Conservation (phyloP, 2,329 filamentous ascomycete species). For the Colletotrichum endophyticum region DNA sequence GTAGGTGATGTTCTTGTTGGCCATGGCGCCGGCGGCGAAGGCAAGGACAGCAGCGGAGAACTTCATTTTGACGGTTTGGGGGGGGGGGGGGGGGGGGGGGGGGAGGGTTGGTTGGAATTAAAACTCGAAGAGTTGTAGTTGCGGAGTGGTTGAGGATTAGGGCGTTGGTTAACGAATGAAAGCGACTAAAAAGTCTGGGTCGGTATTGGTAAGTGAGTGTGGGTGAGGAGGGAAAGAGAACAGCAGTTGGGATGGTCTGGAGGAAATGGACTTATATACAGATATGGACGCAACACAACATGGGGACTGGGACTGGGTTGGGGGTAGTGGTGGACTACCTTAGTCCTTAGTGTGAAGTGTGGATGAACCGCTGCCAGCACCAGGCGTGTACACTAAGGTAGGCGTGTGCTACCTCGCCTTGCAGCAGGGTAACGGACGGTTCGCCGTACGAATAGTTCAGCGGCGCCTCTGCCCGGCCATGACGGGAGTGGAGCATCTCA, state of each 20-base stretch:
- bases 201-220: slow-evolving; percentile 47
- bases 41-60: slow-evolving; percentile 59
- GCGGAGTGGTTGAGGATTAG: slow-evolving; percentile 34
- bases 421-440: slow-evolving; percentile 12
- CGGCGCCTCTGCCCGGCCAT: slow-evolving; percentile 8
- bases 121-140: slow-evolving; percentile 34
- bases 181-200: slow-evolving; percentile 63
- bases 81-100: slow-evolving; percentile 39
- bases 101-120: slow-evolving; percentile 31
- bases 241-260: slow-evolving; percentile 36
- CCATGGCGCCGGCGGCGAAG: slow-evolving; percentile 54
- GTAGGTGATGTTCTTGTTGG: slow-evolving; percentile 54
- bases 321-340: slow-evolving; percentile 2
- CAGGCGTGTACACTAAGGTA: neutral
- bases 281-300: slow-evolving; percentile 21
- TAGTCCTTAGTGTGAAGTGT: slow-evolving; percentile 13
- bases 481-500: slow-evolving; percentile 11
- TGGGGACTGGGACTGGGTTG: neutral
- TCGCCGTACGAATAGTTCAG: neutral
- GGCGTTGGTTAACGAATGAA: slow-evolving; percentile 57
- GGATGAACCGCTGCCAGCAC: slow-evolving; percentile 3
- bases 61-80: slow-evolving; percentile 68
- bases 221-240: slow-evolving; percentile 50
- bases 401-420: neutral
- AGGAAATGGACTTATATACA: slow-evolving; percentile 56